phyloP scores from a whole-genome alignment of 2,329 filamentous ascomycete genomes.

The Fusarium haematococcum region DNA sequence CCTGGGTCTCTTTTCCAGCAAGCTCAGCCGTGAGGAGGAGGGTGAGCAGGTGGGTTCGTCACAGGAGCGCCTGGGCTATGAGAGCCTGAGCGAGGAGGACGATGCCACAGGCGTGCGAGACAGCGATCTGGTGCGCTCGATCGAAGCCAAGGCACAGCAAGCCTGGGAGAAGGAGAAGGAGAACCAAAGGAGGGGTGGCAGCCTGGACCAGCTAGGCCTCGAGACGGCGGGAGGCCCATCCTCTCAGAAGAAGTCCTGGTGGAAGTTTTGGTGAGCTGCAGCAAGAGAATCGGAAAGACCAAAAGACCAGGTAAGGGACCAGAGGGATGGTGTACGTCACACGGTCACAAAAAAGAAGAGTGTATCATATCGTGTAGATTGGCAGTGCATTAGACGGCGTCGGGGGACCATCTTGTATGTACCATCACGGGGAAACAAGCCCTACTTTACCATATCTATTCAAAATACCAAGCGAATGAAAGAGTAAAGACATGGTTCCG shows the following conservation, averaged over 20 bases:
- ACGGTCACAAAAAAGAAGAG: conserved; percentile 36
- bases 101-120: conserved; percentile 33
- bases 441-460: conserved; percentile 47
- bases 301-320: conserved; percentile 12
- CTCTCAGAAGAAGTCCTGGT: conserved; percentile 62
- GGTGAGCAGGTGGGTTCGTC: conserved; percentile 34
- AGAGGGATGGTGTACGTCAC: conserved; percentile 34
- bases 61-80: conserved; percentile 27
- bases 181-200: conserved; percentile 63
- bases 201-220: conserved; percentile 62
- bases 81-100: conserved; percentile 39
- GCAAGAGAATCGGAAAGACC: conserved; percentile 33
- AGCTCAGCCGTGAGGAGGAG: conserved; percentile 44
- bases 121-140: conserved; percentile 37
- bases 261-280: conserved; percentile 55
- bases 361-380: conserved; percentile 60
- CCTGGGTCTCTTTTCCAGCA: conserved; percentile 49
- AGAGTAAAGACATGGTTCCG: neutral
- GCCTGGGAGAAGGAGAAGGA: conserved; percentile 63
- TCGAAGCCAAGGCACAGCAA: conserved; percentile 54
- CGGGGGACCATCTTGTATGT: conserved; percentile 52
- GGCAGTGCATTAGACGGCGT: conserved; percentile 60
- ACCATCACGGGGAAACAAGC: conserved; percentile 46
- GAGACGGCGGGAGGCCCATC: conserved; percentile 45
- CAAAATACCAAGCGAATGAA: conserved; percentile 44